Percentiles rank a stretch among this genome's conserved stretches.
phyloP scores from a whole-genome alignment of 345 rosid species.

The Aquilaria malaccensis region DNA sequence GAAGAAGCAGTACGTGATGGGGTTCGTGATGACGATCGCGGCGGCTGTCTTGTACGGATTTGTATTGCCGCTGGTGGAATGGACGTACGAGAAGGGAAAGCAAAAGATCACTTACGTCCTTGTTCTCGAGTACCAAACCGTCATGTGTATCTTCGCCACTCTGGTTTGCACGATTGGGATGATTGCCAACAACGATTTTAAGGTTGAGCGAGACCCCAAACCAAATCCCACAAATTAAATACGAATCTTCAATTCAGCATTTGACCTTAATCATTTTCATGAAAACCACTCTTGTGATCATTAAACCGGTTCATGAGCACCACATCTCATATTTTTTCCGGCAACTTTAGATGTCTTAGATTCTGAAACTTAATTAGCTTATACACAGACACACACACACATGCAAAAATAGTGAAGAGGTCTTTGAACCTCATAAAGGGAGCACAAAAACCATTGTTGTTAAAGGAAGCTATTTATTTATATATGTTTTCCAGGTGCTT shows the following conservation, averaged over 20 bases:
- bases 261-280: not conserved
- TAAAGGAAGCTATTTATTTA: not conserved
- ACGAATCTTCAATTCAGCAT: not conserved
- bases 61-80: conserved; percentile 62
- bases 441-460: no score
- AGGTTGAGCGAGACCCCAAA: conserved; percentile 24
- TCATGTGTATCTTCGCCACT: conserved; percentile 52
- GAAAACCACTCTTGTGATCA: not conserved
- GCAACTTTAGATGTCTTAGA: no score
- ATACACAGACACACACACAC: no score
- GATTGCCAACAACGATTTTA: conserved; percentile 47
- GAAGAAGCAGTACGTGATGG: conserved; percentile 29
- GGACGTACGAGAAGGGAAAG: conserved; percentile 43
- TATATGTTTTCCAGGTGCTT: conserved; percentile 34
- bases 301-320: not conserved
- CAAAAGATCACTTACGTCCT: conserved; percentile 48
- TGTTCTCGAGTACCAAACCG: conserved; percentile 65
- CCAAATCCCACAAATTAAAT: not conserved
- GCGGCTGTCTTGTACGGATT: conserved; percentile 56
- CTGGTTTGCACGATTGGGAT: conserved; percentile 50
- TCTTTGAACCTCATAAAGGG: no score
- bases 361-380: no score
- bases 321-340: no score
- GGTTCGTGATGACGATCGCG: conserved; percentile 45
- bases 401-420: no score